Evolutionary conservation across 805 yeast species (phyloP), one percentile per base, ranked within the genome.

Genomic region (Metschnikowia cubensis): DNA sequence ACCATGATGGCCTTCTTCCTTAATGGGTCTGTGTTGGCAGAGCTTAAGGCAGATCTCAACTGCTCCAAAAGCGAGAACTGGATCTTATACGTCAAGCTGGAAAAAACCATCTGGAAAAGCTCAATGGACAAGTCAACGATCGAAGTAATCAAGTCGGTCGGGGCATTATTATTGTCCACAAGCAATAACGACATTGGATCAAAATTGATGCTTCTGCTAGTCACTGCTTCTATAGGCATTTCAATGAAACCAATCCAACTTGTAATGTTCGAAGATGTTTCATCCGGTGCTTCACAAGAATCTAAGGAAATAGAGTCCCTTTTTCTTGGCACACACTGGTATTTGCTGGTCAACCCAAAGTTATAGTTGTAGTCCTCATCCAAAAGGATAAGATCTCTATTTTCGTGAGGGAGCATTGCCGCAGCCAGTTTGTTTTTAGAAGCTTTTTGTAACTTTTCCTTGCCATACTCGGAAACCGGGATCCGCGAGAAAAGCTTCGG

Each of bases 11-110:
- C 87, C 43, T 61, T 61, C 15, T 52, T 51, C 34, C 78, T 57
- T 22, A 70, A 52, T 0, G 72, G 68, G 48, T 70, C 73, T 13
- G 61, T 49, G 0, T 61, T 46, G 55, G 68, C 59, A 31, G 75
- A 67, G 29, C 80, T 72, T 43, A 79, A 50, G 1, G 75, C 65
- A 3, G 84, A 72, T 55, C 90, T 77, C 53, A 94, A 67, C 48
- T 84, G 87, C 59, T 92, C 97, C 18, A 94, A 66, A n/a, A 94
- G 74, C 0, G 97, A 89, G 50, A 85, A 84, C 60, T 92, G 97
- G 47, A 94, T 86, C 53, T 89, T 87, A 4, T 81, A 68, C 6
- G 91, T 81, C 56, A 92, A 77, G 50, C 75, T 72, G 0, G 95
- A 88, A 55, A 92, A 85, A 0, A 86, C 74, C 7, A 77, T 61